Base-by-base conservation (phyloP, 257 asterid species). In the Solanum dulcamara region DNA sequence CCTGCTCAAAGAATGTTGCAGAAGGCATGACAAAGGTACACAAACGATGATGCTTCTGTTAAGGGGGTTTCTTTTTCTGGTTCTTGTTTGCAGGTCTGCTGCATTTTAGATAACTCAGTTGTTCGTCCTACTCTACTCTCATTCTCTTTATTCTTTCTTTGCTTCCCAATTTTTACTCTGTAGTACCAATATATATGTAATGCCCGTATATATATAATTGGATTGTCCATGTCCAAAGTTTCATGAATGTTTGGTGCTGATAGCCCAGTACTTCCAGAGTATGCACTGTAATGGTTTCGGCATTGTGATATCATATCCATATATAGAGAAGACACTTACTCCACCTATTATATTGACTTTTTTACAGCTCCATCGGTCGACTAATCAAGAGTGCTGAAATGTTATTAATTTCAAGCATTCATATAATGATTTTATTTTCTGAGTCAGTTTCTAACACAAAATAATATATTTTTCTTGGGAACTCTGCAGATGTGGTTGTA, bases 401-500 rank as follows among this genome's bases (percentile, higher is more conserved):
- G 24, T 17, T 79, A 77, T 28, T 17, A 28, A 4, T 48, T 28
- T 28, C 13, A 42, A 24, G 18, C 24, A 20, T 70, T 20, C 18
- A 10, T 20, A 5, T 37, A 4, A 7, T 10, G 9, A 70, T 18
- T 48, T 72, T n/a, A 40, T 38, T 18, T 72, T 48, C 64, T 28
- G 28, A 46, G 30, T 48, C 28, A 46, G 64, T 28, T 28, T 17
- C 83, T 79, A 79, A 15, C 64, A 28, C 60, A 28, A 50, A 48
- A 48, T 28, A 72, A 30, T 35, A 67, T 50, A 57, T 90, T 77
- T 48, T 51, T 30, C 50, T 85, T 66, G 85, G 84, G 46, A 79
- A 86, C 38, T 46, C 84, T 86, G 44, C 92, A 97, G 99, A 97
- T 93, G 98, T 97, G 81, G 98, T 97, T 86, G 99, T 97, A 55